Conservation (phyloP, 148 eudicot genomes). For the Dianthus caryophyllus region DNA sequence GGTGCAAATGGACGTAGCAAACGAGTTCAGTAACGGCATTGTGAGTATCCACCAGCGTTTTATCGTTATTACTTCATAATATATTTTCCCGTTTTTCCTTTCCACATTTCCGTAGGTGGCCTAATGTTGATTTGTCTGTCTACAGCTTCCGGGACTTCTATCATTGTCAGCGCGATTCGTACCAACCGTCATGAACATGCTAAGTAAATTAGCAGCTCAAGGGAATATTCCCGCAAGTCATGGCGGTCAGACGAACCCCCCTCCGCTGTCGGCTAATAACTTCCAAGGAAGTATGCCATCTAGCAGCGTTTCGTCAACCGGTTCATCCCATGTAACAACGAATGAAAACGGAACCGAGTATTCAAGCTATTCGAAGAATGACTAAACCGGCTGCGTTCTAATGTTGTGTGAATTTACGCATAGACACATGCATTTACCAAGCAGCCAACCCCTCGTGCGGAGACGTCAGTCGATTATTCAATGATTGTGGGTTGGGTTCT, state of each 20-base stretch:
- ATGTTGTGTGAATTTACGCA: not conserved
- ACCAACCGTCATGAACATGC: slow-evolving; percentile 87
- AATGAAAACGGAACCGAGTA: slow-evolving; percentile 64
- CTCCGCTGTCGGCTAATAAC: slow-evolving; percentile 35
- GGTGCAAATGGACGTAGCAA: slow-evolving; percentile 90
- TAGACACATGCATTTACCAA: not conserved
- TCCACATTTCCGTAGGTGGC: not conserved
- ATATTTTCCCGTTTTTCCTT: not conserved
- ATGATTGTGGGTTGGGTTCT: not conserved
- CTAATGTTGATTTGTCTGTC: slow-evolving; percentile 18
- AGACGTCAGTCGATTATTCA: slow-evolving; percentile 8
- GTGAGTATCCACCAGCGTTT: slow-evolving; percentile 43
- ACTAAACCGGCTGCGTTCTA: slow-evolving; percentile 25
- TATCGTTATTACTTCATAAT: too few relatives aligned
- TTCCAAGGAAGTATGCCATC: slow-evolving; percentile 27
- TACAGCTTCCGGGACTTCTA: slow-evolving; percentile 87
- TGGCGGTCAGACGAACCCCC: slow-evolving; percentile 51
- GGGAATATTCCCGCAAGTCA: slow-evolving; percentile 50
- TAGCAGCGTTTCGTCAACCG: slow-evolving; percentile 49
- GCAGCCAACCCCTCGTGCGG: slow-evolving; percentile 5
- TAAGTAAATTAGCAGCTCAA: slow-evolving; percentile 78
- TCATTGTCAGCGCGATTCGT: slow-evolving; percentile 79
- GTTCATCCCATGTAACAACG: slow-evolving; percentile 60
- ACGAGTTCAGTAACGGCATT: slow-evolving; percentile 78
- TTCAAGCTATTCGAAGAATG: slow-evolving; percentile 50